A percentile compares a stretch with the other conserved stretches of the same genome.
Evolutionary conservation across 73 alveolate species (phyloP).

Genomic region (Paramecium pentaurelia): DNA sequence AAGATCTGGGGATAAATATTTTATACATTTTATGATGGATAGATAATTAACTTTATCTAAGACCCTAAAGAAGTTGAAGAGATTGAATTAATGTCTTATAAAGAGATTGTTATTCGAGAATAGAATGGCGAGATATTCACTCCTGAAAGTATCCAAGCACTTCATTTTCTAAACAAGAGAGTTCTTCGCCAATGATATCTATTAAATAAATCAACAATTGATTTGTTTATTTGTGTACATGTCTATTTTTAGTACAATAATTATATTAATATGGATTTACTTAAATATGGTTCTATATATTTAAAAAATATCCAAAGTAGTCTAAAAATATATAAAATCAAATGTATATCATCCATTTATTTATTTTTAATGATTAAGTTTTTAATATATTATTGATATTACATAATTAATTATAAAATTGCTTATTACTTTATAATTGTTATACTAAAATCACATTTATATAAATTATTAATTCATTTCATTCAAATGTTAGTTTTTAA

Average conservation of each 20-base stretch:
- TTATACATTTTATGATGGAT: constrained; percentile 24
- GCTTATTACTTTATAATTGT: neutral
- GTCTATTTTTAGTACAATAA: neutral
- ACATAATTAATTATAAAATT: neutral
- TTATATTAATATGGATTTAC: neutral
- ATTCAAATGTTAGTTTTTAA: neutral
- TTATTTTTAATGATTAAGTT: neutral
- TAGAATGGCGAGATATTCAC: neutral
- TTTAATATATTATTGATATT: neutral
- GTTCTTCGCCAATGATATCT: neutral
- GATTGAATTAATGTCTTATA: neutral
- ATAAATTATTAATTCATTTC: neutral
- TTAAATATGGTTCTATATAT: neutral
- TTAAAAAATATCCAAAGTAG: neutral
- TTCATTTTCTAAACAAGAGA: neutral
- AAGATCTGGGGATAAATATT: constrained; percentile 18
- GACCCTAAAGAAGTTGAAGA: constrained; percentile 10
- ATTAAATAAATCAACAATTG: neutral
- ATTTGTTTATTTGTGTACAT: neutral
- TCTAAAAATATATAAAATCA: neutral
- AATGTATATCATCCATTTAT: neutral
- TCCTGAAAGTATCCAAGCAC: constrained; percentile 31
- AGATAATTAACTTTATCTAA: neutral
- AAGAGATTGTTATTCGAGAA: constrained; percentile 2
- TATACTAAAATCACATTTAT: neutral